Base-by-base conservation (phyloP, 805 yeast genomes). In the Cyberlindnera bimundalis region DNA sequence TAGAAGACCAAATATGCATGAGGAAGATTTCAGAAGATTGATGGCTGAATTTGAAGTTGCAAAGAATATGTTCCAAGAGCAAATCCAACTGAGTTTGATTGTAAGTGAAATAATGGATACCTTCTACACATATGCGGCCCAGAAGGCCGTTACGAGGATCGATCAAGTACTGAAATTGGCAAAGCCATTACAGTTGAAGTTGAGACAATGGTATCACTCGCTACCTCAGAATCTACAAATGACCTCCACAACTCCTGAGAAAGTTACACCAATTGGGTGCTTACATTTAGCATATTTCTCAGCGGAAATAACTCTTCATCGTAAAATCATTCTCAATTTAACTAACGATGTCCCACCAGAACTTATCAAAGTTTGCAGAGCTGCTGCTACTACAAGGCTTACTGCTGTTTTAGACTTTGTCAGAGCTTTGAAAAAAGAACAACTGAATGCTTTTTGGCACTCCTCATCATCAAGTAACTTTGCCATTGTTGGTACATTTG, bases 391-490 rank as follows among this genome's bases (percentile, higher is more conserved):
- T 43, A 83, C 95, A 2, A 68, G 98, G 55, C 67, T 90, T 14
- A 64, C 76, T 7, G 96, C 96, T 0, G 86, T 96, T 1, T 16
- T 48, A n/a, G 49, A 48, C 2, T 48, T 48, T 34, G 80, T 86
- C 9, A 67, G 81, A 36, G 82, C 79, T 45, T 69, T 90, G 59
- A 81, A 37, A 51, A 81, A 84, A 9, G 96, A 88, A 51, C 95
- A 88, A 55, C 71, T 87, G 35, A 90, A 81, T 57, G 78, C 95
- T 10, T 89, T 88, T 60, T 90, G 96, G 96, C 93, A 86, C 62
- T 77, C 89, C 2, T 78, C 89, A 2, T 76, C 96, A 0, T 72
- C 93, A 0, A 73, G 84, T 12, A 87, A 86, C 55, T 78, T 90
- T 48, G 79, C 95, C 6, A 63, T 86, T 27, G 86, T 89, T 29